phyloP scores from a whole-genome alignment of 2,329 filamentous ascomycete species.

The Bipolaris bicolor region DNA sequence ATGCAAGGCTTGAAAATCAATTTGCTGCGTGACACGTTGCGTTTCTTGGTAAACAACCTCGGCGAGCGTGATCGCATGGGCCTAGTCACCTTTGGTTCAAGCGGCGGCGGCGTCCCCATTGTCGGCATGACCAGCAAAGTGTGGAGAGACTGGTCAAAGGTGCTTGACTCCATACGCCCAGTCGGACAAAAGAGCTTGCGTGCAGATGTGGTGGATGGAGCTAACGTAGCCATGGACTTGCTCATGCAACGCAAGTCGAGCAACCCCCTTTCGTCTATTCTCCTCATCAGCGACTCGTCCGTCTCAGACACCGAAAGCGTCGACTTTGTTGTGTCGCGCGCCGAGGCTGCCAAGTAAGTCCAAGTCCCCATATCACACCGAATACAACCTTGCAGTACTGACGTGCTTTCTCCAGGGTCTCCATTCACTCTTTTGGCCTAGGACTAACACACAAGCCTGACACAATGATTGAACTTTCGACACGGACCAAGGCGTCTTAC shows the following conservation, averaged over 20 bases:
- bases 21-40: slow-evolving; percentile 85
- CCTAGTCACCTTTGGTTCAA: slow-evolving; percentile 94
- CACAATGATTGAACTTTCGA: slow-evolving; percentile 97
- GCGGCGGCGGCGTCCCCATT: slow-evolving; percentile 87
- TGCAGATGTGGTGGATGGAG: slow-evolving; percentile 95
- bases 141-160: slow-evolving; percentile 89
- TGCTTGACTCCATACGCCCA: slow-evolving; percentile 85
- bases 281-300: slow-evolving; percentile 96
- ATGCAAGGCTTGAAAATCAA: slow-evolving; percentile 99
- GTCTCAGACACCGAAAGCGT: slow-evolving; percentile 94
- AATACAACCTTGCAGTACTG: slow-evolving; percentile 15
- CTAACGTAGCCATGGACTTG: slow-evolving; percentile 97
- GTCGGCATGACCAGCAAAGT: slow-evolving; percentile 98
- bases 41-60: slow-evolving; percentile 87
- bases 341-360: slow-evolving; percentile 91
- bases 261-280: slow-evolving; percentile 92
- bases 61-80: slow-evolving; percentile 97
- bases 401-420: slow-evolving; percentile 65
- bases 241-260: slow-evolving; percentile 97
- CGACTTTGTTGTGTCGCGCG: slow-evolving; percentile 95
- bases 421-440: slow-evolving; percentile 94
- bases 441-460: slow-evolving; percentile 98
- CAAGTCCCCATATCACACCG: neutral
- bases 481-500: slow-evolving; percentile 93
- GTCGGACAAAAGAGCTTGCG: slow-evolving; percentile 96